Base-by-base conservation (phyloP, 495 filamentous ascomycete genomes). In the Aspergillus indologenus region DNA sequence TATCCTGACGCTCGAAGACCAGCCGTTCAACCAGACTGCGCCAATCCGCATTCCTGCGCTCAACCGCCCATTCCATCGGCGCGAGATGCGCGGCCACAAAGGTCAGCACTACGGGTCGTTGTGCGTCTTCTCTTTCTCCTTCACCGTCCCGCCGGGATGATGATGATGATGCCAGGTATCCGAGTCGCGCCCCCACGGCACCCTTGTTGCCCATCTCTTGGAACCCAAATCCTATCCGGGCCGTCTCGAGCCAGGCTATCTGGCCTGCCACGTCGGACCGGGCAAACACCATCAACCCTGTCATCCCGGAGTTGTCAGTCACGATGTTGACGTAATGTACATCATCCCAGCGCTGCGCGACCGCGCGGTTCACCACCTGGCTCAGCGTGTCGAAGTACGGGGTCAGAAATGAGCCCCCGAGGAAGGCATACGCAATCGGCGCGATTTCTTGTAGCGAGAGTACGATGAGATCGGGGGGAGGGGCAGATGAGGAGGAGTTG, bases 181-280 rank as follows among this genome's bases (percentile, higher is more conserved):
- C 81, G 53, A 96, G 67, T 31, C 90, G 77, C 29, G 92, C 78
- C 0, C 89, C 94, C 6, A 94, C 90, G 8, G 91, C 92, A 22
- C 92, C 94, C 68, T 98, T 98, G 66, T 96, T 96, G 5, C 91
- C 92, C 90, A 96, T 94, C 31, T 89, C 86, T 54, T 83, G 83
- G 2, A 92, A 51, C 1, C 94, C 94, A 40, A 96, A 84, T 2
- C 94, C 92, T 2, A 91, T 86, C 24, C 87, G 89, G 2, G 86
- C 90, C 14, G 82, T 84, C 55, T 89, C 82, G 4, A 91, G 72
- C 65, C 81, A 78, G 14, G 76, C 69, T 26, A 96, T 74, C 17
- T 75, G 72, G 11, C 75, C 63, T 0, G 78, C 74, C 17, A 88
- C 72, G 29, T 86, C 83, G 29, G 82, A 77, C 47, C 75, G 74